Base-by-base conservation (phyloP, 208 protist genomes). In the Wallacemonas rigidus region DNA sequence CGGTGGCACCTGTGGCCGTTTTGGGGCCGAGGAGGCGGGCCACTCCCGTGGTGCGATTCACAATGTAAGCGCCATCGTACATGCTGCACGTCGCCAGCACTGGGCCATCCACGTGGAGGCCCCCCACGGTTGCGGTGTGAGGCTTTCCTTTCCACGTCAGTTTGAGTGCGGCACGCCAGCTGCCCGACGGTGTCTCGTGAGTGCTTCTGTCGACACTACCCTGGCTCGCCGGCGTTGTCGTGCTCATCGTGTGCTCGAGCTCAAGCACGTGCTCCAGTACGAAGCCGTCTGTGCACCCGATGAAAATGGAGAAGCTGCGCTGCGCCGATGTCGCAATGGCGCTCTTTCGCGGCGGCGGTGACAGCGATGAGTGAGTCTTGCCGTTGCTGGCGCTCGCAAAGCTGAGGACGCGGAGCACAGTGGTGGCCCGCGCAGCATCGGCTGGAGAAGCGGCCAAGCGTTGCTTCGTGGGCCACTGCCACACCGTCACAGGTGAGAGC, bases 81-180 rank as follows among this genome's bases (percentile, higher is more conserved):
- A 83, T 54, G 67, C 88, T 92, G 35, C 76, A 84, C 56, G 77
- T 90, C 17, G 89, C 70, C 5, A 87, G 75, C 2, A 93, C 73
- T 61, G 90, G 77, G 2, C 78, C 82, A 72, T 95, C 88, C 54
- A 80, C 82, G 35, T 82, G 68, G 48, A 95, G 26, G 78, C 80
- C 77, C 36, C 63, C 71, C 3, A 93, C 75, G 2, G 76, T 78
- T 11, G 85, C 79, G 36, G 62, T 35, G 81, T 93, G 88, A 14
- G 82, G 73, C 67, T 93, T 91, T 67, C 80, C 60, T 35, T 82
- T 79, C 85, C 88, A 91, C 11, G 80, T 79, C n/a, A 75, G 68
- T 9, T 58, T 50, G 40, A 86, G 43, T 2, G 40, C 9, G 3
- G 75, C 63, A 1, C 67, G 68, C 1, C 61, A 36, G 55, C 1